phyloP scores from a whole-genome alignment of 805 yeast genomes.

The Yamadazyma sp. region DNA sequence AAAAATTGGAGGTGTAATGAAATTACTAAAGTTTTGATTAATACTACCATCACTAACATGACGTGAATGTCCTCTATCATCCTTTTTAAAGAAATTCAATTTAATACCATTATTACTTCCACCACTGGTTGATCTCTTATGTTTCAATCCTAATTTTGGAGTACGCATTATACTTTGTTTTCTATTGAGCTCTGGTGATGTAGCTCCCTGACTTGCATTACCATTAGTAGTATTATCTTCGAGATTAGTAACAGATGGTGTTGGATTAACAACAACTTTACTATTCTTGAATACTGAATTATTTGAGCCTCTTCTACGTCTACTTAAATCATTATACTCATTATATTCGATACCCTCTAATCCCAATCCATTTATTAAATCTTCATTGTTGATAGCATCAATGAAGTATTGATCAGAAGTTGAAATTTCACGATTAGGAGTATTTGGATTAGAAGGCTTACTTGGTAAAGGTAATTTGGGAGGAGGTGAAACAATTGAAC shows the following conservation, averaged over 20 bases:
- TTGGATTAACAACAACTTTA: conserved; percentile 14
- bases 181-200: conserved; percentile 15
- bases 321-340: conserved; percentile 10
- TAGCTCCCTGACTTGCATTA: not conserved
- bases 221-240: conserved; percentile 20
- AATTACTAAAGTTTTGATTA: conserved; percentile 16
- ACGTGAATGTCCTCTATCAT: conserved; percentile 32
- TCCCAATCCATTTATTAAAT: conserved; percentile 36
- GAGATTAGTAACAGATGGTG: conserved; percentile 35
- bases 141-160: conserved; percentile 34
- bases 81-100: conserved; percentile 32
- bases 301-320: conserved; percentile 3
- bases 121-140: conserved; percentile 39
- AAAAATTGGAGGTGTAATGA: conserved; percentile 47
- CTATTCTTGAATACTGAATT: conserved; percentile 7
- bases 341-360: conserved; percentile 33
- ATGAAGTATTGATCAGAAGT: conserved; percentile 10
- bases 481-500: conserved; percentile 35
- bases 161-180: conserved; percentile 27
- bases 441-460: conserved; percentile 7
- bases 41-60: conserved; percentile 39
- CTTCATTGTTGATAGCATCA: conserved; percentile 16
- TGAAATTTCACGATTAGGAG: conserved; percentile 7
- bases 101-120: conserved; percentile 27
- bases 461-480: conserved; percentile 28